Base-by-base conservation (phyloP, 2,329 filamentous ascomycete species). In the Ceratocystis huliohia region DNA sequence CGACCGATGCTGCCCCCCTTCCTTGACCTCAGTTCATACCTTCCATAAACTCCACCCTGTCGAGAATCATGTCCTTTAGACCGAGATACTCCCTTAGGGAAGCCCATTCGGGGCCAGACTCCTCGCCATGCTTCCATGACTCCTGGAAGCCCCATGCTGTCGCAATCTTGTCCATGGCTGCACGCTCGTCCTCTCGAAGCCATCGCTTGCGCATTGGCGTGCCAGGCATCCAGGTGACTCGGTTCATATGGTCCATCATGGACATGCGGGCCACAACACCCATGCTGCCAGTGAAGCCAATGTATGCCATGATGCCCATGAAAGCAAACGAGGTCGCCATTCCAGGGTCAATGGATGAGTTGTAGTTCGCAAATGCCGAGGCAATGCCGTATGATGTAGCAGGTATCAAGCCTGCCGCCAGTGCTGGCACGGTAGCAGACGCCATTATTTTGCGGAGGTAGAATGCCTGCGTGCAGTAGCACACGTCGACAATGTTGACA, bases 91-190 rank as follows among this genome's bases (percentile, higher is more conserved):
- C 89, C 70, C 87, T 84, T 69, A 99, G 78, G 41, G 82, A 84
- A 71, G 95, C 88, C 90, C 94, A 99, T 69, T 96, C 93, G 65
- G 85, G 82, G 0, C 94, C 93, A 70, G 91, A 88, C 76, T 99
- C 94, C 73, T 96, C 91, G 1, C 94, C 94, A 73, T 89, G 83
- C 73, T 87, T 85, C 78, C 84, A 86, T 33, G 80, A 76, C 74
- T 96, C 89, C 72, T 88, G 87, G 76, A 96, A 99, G 0, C 94
- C 94, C 90, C 94, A 99, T 0, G 90, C 88, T 70, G 87, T 84
- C 0, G 92, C 91, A 67, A 99, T 84, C 72, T 84, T 86, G 77
- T 99, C 94, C 70, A 96, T 79, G 0, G 91, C 91, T 2, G 87
- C 88, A 28, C 94, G 82, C 79, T 99, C 92, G 70, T 96, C 91